Conservation (phyloP, 805 yeast genomes). For the Ogataea ramenticola region DNA sequence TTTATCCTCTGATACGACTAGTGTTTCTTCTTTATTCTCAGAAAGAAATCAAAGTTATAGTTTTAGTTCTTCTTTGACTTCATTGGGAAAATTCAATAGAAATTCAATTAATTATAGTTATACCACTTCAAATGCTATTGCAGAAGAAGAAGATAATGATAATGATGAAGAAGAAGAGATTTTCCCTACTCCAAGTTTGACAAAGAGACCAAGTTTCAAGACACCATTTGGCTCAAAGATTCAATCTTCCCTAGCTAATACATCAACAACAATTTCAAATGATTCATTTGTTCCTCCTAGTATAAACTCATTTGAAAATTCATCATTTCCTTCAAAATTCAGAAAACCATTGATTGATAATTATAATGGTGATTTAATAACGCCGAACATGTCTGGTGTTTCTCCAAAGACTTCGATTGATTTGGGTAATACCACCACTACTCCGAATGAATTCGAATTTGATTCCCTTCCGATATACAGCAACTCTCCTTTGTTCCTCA, state of each 20-base stretch:
- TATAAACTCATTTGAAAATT: neutral
- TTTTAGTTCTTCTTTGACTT: slow-evolving; percentile 9
- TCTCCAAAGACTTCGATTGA: slow-evolving; percentile 11
- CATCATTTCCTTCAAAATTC: neutral
- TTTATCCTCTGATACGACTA: neutral
- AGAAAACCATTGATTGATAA: neutral
- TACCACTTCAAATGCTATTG: neutral
- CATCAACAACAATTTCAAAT: neutral
- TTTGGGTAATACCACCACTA: neutral
- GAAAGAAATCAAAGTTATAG: slow-evolving; percentile 4
- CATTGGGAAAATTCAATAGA: slow-evolving; percentile 7
- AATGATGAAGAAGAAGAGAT: slow-evolving; percentile 6
- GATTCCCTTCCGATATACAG: slow-evolving; percentile 23
- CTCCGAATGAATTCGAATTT: neutral
- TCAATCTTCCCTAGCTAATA: too few species aligned
- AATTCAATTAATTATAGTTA: neutral
- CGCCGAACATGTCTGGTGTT: slow-evolving; percentile 14
- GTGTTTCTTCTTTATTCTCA: slow-evolving; percentile 1
- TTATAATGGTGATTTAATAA: neutral
- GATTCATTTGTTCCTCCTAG: slow-evolving; percentile 5
- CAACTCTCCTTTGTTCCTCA: slow-evolving; percentile 25
- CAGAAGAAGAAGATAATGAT: slow-evolving; percentile 2
- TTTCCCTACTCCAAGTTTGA: neutral
- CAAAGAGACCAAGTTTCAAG: slow-evolving; percentile 1
- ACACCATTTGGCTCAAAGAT: neutral